Conservation (phyloP, 1,284 basidiomycete species). For the Leccinum angustisporum region DNA sequence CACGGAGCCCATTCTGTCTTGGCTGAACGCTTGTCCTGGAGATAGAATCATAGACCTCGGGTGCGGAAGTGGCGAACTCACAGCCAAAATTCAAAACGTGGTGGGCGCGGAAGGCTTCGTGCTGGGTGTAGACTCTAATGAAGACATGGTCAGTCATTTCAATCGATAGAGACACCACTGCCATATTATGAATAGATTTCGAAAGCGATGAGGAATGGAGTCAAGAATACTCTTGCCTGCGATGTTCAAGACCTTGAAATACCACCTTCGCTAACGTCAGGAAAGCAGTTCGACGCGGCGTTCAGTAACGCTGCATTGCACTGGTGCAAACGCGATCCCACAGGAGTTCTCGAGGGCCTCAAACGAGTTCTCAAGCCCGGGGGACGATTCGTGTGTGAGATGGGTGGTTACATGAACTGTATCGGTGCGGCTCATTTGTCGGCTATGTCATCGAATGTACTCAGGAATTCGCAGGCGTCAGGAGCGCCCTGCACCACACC, state of each 20-base stretch:
- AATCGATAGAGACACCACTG: neutral
- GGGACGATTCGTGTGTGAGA: slow-evolving; percentile 71
- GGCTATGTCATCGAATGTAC: neutral
- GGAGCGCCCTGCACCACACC: slow-evolving; percentile 58
- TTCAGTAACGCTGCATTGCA: slow-evolving; percentile 82
- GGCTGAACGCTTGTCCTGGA: slow-evolving; percentile 62
- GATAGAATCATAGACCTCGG: slow-evolving; percentile 79
- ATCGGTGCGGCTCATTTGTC: slow-evolving; percentile 44
- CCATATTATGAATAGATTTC: slow-evolving; percentile 44
- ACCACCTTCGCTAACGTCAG: slow-evolving; percentile 22
- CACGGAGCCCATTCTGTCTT: slow-evolving; percentile 58
- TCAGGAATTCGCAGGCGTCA: slow-evolving; percentile 47
- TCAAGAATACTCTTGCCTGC: slow-evolving; percentile 46
- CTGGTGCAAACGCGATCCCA: slow-evolving; percentile 79
- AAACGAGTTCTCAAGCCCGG: slow-evolving; percentile 63
- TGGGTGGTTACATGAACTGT: slow-evolving; percentile 76
- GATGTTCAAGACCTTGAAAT: slow-evolving; percentile 53
- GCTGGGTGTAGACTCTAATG: slow-evolving; percentile 68
- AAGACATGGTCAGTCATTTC: slow-evolving; percentile 61
- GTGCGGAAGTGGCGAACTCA: slow-evolving; percentile 81
- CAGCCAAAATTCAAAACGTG: slow-evolving; percentile 50
- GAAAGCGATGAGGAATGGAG: slow-evolving; percentile 52
- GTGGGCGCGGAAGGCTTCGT: slow-evolving; percentile 59
- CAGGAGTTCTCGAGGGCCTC: slow-evolving; percentile 59
- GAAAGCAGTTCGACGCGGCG: slow-evolving; percentile 54